These are phyloP conservation scores for Cerrena zonata DNA, from an alignment of 1,284 basidiomycete species.

Conservation along the genomic window DNA sequence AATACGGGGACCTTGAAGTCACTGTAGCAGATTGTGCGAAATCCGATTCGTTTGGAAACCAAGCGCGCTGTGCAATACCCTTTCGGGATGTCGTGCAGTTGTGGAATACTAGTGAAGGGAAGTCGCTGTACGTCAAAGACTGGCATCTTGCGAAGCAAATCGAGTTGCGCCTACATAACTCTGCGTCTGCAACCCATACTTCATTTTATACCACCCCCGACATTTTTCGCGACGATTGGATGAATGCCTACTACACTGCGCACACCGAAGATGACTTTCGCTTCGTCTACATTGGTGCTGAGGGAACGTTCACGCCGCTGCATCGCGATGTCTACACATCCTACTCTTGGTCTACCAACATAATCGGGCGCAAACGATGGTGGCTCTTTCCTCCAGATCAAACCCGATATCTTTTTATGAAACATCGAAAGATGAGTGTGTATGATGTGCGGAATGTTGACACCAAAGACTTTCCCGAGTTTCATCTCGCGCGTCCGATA, in stretches of 20 bases:
- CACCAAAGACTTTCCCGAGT: conserved; percentile 14
- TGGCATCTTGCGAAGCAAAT: conserved; percentile 26
- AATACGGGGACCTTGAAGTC: conserved; percentile 20
- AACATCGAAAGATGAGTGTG: conserved; percentile 17
- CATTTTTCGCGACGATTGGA: conserved; percentile 30
- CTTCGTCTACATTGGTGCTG: conserved; percentile 27
- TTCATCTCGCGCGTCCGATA: conserved; percentile 17
- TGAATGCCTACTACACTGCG: conserved; percentile 28
- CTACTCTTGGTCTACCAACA: conserved; percentile 31
- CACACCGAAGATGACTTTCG: conserved; percentile 29
- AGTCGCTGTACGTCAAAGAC: conserved; percentile 27
- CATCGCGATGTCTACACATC: conserved; percentile 30
- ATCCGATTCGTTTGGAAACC: conserved; percentile 24
- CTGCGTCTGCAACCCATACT: not conserved
- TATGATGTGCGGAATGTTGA: conserved; percentile 26
- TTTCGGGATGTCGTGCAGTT: conserved; percentile 22
- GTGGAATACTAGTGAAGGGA: conserved; percentile 19
- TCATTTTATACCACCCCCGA: conserved; percentile 25
- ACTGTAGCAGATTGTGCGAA: conserved; percentile 25
- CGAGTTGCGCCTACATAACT: not conserved
- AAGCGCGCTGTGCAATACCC: conserved; percentile 17
- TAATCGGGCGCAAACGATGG: conserved; percentile 29
- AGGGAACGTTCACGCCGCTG: conserved; percentile 27
- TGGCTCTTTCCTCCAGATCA: conserved; percentile 28
- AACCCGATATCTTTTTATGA: conserved; percentile 22